These are phyloP conservation scores for Lodderomyces theae DNA, from an alignment of 1,139 yeast species.

Conservation along the genomic window DNA sequence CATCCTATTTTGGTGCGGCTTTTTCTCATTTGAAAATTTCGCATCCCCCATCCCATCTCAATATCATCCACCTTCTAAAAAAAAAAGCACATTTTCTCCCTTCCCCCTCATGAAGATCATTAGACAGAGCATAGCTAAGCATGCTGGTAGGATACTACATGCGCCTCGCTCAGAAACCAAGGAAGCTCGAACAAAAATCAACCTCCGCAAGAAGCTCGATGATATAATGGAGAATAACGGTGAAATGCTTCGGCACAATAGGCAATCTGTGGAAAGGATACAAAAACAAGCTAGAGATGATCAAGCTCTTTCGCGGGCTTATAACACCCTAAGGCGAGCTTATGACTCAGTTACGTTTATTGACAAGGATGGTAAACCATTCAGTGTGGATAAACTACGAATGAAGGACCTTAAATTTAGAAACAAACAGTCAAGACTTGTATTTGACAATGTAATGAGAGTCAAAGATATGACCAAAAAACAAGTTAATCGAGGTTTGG, in stretches of 20 bases:
- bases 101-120: background rate
- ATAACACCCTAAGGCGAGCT: conserved; percentile 7
- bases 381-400: conserved; percentile 16
- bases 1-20: background rate
- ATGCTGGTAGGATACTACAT: conserved; percentile 2
- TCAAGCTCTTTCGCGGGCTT: background rate
- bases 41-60: background rate
- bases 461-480: conserved; percentile 25
- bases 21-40: background rate
- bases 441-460: conserved; percentile 31
- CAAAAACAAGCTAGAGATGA: background rate
- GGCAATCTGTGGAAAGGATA: conserved; percentile 7
- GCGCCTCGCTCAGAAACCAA: background rate
- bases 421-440: conserved; percentile 20
- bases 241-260: conserved; percentile 2
- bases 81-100: too few species aligned
- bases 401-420: conserved; percentile 21
- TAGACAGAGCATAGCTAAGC: background rate
- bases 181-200: background rate
- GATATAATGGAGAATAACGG: conserved; percentile 4
- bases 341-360: conserved; percentile 19
- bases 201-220: conserved; percentile 3
- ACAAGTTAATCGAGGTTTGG: conserved; percentile 40
- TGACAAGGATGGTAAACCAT: conserved; percentile 15
- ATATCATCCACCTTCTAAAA: too few species aligned